Evolutionary conservation across 129 eudicot genomes (phyloP), one percentile per base, ranked within the genome.

Genomic region (Mikania micrantha): DNA sequence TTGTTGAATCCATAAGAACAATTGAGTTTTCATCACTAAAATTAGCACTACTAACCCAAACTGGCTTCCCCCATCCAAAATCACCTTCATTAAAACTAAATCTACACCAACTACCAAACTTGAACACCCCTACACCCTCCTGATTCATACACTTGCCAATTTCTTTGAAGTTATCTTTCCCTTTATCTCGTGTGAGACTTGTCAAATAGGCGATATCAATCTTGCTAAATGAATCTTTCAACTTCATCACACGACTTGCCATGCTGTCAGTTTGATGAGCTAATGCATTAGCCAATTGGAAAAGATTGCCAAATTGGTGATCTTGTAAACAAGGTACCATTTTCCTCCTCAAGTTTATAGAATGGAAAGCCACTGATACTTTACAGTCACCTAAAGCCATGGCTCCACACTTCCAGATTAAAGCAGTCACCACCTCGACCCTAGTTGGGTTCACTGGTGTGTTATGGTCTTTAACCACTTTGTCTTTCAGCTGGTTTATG

Each of bases 21-120:
- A 77, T 9, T 21, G 45, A 25, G 58, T 83, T 67, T 47, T 78
- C 82, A 56, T 20, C 48, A 38, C 29, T 24, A 28, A 49, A 67
- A 38, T 72, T 64, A 12, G 78, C 81, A 38, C 53, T 64, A 13
- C 81, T 76, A 15, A 76, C 73, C 81, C 81, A 80, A 80, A 39
- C 31, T 21, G 84, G 81, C 72, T 66, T 80, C 35, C 84, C 81
- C 84, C 84, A 80, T 9, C 84, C 84, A 65, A 83, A 86, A 70
- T 86, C 84, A 38, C 80, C 64, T 35, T 78, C 83, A 47, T 75
- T 72, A 19, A 78, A 41, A 13, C 27, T 53, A 70, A 81, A 81
- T 49, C 84, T 67, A 63, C 86, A 83, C 79, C 81, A 83, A 61
- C 86, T 83, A 11, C 74, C 66, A 53, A 76, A 83, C 59, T 72